Evolutionary conservation across 148 eudicot genomes (phyloP).

Genomic region (Cornus suecica): DNA sequence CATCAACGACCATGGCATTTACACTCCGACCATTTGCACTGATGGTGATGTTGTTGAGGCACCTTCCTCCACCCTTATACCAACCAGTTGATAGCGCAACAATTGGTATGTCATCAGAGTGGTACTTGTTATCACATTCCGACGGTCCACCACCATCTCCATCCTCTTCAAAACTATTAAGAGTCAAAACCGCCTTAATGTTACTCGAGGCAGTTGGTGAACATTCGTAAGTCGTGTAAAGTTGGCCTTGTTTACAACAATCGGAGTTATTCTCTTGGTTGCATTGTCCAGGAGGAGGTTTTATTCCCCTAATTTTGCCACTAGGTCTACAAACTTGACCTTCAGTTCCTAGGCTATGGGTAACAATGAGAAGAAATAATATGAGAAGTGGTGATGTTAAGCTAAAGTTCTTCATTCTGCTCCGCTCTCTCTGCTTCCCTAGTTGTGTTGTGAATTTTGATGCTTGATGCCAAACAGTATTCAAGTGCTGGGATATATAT

Average conservation of each 20-base stretch:
- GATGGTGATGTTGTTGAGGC: constrained; percentile 29
- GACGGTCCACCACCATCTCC: constrained; percentile 39
- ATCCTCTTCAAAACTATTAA: constrained; percentile 35
- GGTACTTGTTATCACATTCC: constrained; percentile 33
- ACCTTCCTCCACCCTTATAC: constrained; percentile 27
- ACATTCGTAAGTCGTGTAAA: constrained; percentile 35
- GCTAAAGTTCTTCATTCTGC: not conserved
- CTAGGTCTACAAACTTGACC: constrained; percentile 18
- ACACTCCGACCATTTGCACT: constrained; percentile 26
- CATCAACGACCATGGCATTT: constrained; percentile 41
- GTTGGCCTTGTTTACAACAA: constrained; percentile 28
- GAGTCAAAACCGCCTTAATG: constrained; percentile 30
- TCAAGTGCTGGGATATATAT: not conserved
- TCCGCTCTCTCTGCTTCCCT: not conserved
- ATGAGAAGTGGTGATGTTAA: not conserved
- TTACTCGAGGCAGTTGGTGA: constrained; percentile 26
- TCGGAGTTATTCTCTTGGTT: constrained; percentile 19
- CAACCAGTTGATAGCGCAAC: constrained; percentile 58
- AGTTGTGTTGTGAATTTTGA: not conserved
- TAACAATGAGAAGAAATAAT: not conserved
- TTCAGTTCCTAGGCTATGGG: not conserved
- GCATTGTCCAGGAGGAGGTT: constrained; percentile 27
- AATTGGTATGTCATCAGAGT: constrained; percentile 26
- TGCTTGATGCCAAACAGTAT: not conserved
- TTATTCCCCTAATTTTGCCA: constrained; percentile 22